Conservation (phyloP, 2,329 filamentous ascomycete species). For the Balansia obtecta region DNA sequence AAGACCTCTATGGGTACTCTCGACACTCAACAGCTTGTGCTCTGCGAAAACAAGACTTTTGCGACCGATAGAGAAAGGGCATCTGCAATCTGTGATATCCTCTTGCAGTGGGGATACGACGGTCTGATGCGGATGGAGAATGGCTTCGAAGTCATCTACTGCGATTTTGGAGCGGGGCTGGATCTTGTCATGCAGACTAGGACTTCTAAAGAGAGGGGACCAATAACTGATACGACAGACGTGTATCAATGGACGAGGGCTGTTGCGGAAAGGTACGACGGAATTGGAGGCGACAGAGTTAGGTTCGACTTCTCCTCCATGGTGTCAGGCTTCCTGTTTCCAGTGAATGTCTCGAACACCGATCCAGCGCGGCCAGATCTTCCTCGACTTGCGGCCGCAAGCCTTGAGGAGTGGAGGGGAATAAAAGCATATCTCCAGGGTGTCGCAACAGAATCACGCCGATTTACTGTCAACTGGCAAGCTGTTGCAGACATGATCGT, state of each 20-base stretch:
- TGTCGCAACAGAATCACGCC: constrained; percentile 24
- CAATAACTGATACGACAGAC: constrained; percentile 13
- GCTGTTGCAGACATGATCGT: constrained; percentile 51
- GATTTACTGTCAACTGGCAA: constrained; percentile 48
- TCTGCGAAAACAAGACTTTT: constrained; percentile 31
- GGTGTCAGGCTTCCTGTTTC: constrained; percentile 39
- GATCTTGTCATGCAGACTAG: constrained; percentile 17
- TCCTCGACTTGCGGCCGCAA: constrained; percentile 19
- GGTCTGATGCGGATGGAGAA: constrained; percentile 55
- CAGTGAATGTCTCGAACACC: constrained; percentile 35
- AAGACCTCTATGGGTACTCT: constrained; percentile 55
- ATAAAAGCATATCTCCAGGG: constrained; percentile 31
- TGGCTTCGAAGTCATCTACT: constrained; percentile 60
- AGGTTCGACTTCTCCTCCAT: constrained; percentile 36
- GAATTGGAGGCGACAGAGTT: constrained; percentile 28
- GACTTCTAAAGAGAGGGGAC: neutral
- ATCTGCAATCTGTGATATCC: constrained; percentile 40
- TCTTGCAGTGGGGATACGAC: constrained; percentile 44
- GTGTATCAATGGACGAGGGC: constrained; percentile 29
- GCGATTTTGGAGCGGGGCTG: constrained; percentile 41
- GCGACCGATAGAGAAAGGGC: constrained; percentile 40
- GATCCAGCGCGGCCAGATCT: constrained; percentile 20
- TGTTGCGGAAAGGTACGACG: constrained; percentile 31
- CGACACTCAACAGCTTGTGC: constrained; percentile 52
- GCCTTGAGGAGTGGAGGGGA: constrained; percentile 17